Evolutionary conservation across 306 rosid species (phyloP).

Genomic region (Nissolia schottii): DNA sequence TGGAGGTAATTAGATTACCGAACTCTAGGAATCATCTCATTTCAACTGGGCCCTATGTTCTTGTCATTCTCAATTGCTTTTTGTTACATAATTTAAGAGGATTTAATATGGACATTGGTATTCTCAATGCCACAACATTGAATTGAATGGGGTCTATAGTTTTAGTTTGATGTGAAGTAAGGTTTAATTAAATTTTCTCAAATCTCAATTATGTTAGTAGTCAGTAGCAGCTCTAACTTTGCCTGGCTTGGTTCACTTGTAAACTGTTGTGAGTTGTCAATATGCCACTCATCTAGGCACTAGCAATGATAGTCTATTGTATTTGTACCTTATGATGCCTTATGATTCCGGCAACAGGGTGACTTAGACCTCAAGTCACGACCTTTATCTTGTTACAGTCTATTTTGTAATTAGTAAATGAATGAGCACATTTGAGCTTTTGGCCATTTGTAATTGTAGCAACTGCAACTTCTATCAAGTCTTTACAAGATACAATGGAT

Average conservation of each 20-base stretch:
- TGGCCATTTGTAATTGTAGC: neutral
- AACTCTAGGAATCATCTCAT: neutral
- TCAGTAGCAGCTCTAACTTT: neutral
- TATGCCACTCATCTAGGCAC: neutral
- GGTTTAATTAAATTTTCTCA: neutral
- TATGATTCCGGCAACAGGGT: neutral
- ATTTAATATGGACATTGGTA: neutral
- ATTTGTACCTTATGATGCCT: conserved; percentile 12
- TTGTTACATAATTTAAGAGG: neutral
- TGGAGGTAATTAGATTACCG: neutral
- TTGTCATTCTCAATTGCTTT: neutral
- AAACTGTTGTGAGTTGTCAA: neutral
- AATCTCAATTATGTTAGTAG: neutral
- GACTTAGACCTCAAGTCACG: neutral
- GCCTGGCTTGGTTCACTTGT: neutral
- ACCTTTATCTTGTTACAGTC: neutral
- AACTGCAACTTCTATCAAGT: neutral
- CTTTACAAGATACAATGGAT: neutral
- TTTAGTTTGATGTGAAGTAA: neutral
- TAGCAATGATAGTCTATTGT: neutral
- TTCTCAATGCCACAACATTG: neutral
- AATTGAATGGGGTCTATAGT: neutral
- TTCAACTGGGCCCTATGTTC: neutral
- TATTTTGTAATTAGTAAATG: neutral
- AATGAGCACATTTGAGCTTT: neutral